Evolutionary conservation across 2,329 filamentous ascomycete species (phyloP).

Genomic region (Plectosphaerella sp.): DNA sequence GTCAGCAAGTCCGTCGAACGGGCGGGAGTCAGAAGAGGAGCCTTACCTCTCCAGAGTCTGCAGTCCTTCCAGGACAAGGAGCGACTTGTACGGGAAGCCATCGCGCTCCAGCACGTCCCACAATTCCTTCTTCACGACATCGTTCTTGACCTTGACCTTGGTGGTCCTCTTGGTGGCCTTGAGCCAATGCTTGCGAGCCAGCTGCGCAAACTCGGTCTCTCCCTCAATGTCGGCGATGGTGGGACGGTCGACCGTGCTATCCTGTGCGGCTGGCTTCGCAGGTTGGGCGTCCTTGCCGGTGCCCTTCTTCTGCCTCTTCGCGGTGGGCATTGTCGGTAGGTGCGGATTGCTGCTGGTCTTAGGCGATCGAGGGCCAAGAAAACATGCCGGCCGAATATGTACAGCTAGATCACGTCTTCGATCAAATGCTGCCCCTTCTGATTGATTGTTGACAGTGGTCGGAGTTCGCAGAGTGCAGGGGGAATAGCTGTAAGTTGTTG

Average conservation of each 20-base stretch:
- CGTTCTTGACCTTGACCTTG: slow-evolving; percentile 73
- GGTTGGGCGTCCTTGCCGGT: slow-evolving; percentile 31
- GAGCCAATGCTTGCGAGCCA: slow-evolving; percentile 85
- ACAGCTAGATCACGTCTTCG: no score
- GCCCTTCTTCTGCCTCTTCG: slow-evolving; percentile 55
- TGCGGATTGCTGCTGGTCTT: no score
- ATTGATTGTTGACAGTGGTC: no score
- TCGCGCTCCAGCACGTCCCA: slow-evolving; percentile 87
- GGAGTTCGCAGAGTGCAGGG: no score
- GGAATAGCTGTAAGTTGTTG: neutral
- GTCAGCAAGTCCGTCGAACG: slow-evolving; percentile 15
- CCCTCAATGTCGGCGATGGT: slow-evolving; percentile 66
- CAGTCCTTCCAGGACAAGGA: slow-evolving; percentile 82
- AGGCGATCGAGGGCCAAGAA: no score
- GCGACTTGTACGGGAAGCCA: slow-evolving; percentile 69
- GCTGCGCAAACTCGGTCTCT: slow-evolving; percentile 66
- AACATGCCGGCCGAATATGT: no score
- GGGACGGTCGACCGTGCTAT: slow-evolving; percentile 44
- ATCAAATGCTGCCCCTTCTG: no score
- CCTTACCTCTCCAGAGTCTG: slow-evolving; percentile 78
- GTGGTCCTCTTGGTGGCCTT: slow-evolving; percentile 54
- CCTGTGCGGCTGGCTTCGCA: slow-evolving; percentile 29
- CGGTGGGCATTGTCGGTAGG: slow-evolving; percentile 45
- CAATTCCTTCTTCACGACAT: slow-evolving; percentile 79
- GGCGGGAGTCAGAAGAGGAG: neutral